Conservation (phyloP, 352 stramenopile genomes). For the Pythium guiyangense region DNA sequence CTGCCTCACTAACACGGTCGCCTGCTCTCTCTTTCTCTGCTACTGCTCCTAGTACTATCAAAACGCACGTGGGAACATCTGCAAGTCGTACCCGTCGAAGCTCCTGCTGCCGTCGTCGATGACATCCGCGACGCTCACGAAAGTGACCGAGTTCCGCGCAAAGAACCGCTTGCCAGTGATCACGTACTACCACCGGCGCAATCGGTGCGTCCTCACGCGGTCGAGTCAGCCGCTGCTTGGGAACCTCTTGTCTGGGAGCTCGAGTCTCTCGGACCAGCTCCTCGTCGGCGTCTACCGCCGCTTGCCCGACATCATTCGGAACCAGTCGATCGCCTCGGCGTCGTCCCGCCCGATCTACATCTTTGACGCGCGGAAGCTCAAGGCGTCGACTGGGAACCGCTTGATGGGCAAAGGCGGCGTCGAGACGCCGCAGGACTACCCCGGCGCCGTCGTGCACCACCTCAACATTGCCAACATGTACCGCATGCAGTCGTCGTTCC, state of each 20-base stretch:
- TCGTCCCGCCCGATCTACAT: slow-evolving; percentile 84
- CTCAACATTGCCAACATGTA: slow-evolving; percentile 94
- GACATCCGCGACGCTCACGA: slow-evolving; percentile 55
- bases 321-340: slow-evolving; percentile 51
- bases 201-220: slow-evolving; percentile 75
- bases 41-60: slow-evolving; percentile 54
- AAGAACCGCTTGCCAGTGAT: slow-evolving; percentile 86
- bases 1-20: slow-evolving; percentile 5
- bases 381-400: slow-evolving; percentile 87
- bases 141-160: slow-evolving; percentile 77
- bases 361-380: slow-evolving; percentile 87
- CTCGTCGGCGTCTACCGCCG: slow-evolving; percentile 69
- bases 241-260: slow-evolving; percentile 62
- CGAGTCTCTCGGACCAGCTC: slow-evolving; percentile 72
- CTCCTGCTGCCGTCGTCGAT: slow-evolving; percentile 71
- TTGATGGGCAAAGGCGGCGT: slow-evolving; percentile 91
- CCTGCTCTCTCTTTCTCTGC: background rate
- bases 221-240: slow-evolving; percentile 81
- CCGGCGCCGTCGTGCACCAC: slow-evolving; percentile 73
- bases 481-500: slow-evolving; percentile 82
- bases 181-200: slow-evolving; percentile 78
- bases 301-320: slow-evolving; percentile 79
- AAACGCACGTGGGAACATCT: slow-evolving; percentile 76
- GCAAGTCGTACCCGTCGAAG: slow-evolving; percentile 78
- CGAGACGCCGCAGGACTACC: slow-evolving; percentile 80